Conservation (phyloP, 306 rosid genomes). For the Cicer judaicum region DNA sequence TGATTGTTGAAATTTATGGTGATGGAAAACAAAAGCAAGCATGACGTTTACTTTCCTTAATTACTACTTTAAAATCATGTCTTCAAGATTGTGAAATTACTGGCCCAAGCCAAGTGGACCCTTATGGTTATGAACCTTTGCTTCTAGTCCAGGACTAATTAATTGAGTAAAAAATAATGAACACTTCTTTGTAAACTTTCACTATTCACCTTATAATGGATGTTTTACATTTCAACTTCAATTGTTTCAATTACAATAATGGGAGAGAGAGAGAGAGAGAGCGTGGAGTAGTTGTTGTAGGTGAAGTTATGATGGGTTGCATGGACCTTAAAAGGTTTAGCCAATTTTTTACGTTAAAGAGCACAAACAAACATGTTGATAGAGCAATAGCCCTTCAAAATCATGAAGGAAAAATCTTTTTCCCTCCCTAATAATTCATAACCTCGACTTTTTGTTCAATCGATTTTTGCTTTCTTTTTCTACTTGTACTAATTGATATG, state of each 20-base stretch:
- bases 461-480: constrained; percentile 46
- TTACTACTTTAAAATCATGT: constrained; percentile 47
- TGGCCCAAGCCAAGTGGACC: constrained; percentile 48
- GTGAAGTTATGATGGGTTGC: constrained; percentile 55
- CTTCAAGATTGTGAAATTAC: constrained; percentile 44
- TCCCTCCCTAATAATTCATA: constrained; percentile 45
- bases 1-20: no score
- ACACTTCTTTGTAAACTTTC: neutral
- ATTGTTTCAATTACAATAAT: constrained; percentile 40
- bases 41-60: constrained; percentile 30
- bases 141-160: constrained; percentile 37
- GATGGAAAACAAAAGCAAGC: constrained; percentile 19
- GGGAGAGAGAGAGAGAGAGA: constrained; percentile 31
- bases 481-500: constrained; percentile 38
- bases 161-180: constrained; percentile 4
- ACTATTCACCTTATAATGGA: constrained; percentile 3
- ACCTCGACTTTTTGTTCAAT: constrained; percentile 51
- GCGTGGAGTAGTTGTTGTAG: neutral
- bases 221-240: constrained; percentile 36
- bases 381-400: constrained; percentile 38
- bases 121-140: constrained; percentile 43
- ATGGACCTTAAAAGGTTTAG: constrained; percentile 45
- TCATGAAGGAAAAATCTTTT: constrained; percentile 41
- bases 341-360: constrained; percentile 48
- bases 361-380: constrained; percentile 71